Evolutionary conservation across 495 filamentous ascomycete species (phyloP), one percentile per base, ranked within the genome.

Genomic region (Xylaria grammica): DNA sequence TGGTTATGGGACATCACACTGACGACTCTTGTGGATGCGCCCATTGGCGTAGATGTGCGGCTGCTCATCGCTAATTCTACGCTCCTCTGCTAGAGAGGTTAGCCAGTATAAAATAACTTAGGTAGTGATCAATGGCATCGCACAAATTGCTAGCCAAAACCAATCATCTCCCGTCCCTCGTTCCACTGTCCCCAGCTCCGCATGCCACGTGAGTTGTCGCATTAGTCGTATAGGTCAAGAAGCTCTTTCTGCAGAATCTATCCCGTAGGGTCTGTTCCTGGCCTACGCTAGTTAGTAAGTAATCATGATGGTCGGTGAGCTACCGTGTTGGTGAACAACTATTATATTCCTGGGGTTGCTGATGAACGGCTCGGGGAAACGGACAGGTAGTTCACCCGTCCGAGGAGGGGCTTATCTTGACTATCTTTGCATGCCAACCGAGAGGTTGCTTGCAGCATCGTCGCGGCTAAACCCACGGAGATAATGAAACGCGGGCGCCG

Each of bases 1-100:
- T 65, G 65, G 70, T 38, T 48, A 54, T 6, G 65, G 65, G 61
- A 64, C 72, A 74, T 74, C 69, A 60, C 71, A 74, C 71, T 74
- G 56, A 74, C 69, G 72, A 72, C 55, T 62, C 72, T 68, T 72
- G 72, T 70, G 69, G 67, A 67, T 74, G 71, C 58, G 48, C 44
- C 36, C 63, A 49, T 56, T 45, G 57, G 70, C 55, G 20, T 50
- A 45, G 61, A 65, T 63, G 63, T 45, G 69, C 62, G 44, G 60
- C 38, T 58, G 51, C 62, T 71, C 67, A 67, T 57, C 63, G 49
- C 66, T 59, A 45, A 53, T 42, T 53, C 48, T 62, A 54, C 48
- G 45, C 56, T 24, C 56, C 49, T 65, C 44, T 62, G 51, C 8
- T 55, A 55, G 45, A 62, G 60, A 65, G 62, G 63, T 46, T 56